These are phyloP conservation scores for Silybum marianum DNA, from an alignment of 129 eudicot genomes.

Conservation along the genomic window DNA sequence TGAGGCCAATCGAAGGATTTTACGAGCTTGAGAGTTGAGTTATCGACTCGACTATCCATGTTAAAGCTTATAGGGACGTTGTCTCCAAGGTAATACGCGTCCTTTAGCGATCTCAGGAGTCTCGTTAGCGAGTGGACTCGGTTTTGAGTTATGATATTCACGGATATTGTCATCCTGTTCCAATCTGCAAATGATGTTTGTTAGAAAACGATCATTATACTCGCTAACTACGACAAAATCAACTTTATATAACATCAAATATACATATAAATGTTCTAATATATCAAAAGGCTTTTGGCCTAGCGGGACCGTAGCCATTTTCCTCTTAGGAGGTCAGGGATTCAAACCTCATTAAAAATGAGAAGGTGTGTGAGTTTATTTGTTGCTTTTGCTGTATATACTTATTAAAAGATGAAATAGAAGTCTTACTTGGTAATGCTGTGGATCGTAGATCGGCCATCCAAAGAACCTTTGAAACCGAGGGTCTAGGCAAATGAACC, in stretches of 20 bases:
- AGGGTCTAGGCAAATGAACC: conserved; percentile 68
- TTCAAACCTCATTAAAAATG: no score
- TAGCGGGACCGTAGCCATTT: no score
- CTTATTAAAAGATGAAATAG: neutral
- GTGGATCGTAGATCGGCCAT: conserved; percentile 95
- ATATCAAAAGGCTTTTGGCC: neutral
- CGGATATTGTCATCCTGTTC: conserved; percentile 74
- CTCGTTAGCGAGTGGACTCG: conserved; percentile 71
- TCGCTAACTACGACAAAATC: neutral
- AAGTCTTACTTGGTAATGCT: conserved; percentile 82
- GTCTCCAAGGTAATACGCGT: conserved; percentile 85
- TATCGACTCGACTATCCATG: conserved; percentile 91
- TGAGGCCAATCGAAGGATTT: conserved; percentile 82
- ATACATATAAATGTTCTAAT: neutral
- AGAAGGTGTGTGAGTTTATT: no score
- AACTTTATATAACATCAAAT: neutral
- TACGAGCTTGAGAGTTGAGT: conserved; percentile 70
- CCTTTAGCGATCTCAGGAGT: conserved; percentile 71
- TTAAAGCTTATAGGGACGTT: conserved; percentile 87
- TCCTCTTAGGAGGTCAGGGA: no score
- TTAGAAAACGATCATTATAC: neutral
- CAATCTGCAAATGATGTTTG: conserved; percentile 62
- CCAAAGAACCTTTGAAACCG: conserved; percentile 85
- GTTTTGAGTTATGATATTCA: conserved; percentile 90
- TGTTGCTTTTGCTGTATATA: no score